Evolutionary conservation across 768 basidiomycete species (phyloP), one percentile per base, ranked within the genome.

Genomic region (Cystobasidium ongulense): DNA sequence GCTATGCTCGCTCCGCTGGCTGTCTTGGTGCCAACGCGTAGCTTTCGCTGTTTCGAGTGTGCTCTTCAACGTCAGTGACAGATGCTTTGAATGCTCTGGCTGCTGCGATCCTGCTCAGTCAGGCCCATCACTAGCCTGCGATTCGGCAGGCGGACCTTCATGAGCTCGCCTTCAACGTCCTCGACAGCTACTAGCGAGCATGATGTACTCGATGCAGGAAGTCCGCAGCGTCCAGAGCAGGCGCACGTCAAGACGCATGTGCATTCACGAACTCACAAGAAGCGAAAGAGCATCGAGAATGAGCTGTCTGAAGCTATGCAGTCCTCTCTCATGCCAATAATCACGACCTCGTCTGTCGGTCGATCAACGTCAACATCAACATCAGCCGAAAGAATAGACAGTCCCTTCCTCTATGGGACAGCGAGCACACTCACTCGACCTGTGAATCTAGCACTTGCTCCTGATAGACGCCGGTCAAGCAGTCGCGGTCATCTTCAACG

Each of bases 281-380:
- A 36, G 50, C 25, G 23, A 54, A 67, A 67, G n/a, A 23, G 65
- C 65, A 41, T 67, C 50, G 65, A 67, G 35, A 41, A 46, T 46
- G 43, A 67, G 50, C 36, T 67, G 39, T 50, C 41, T 15, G 39
- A 67, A 67, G 65, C 65, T 10, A 67, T 67, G 65, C 41, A 31
- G 11, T 50, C 65, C 2, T 35, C 43, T 10, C 43, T 59, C 57
- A 27, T 29, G 57, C 57, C 33, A 4, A 59, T 59, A 35, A 46
- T n/a, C 43, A 35, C 29, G 33, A 59, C 8, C 57, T 29, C 29
- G 25, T 27, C 57, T 29, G 57, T 23, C 33, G 23, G 25, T 17
- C 57, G 15, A 15, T 31, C 57, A 59, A 23, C 25, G 11, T 15
- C 57, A 35, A 59, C 25, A 31, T 7, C 27, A 29, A 8, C 52